Evolutionary conservation across 805 yeast species (phyloP), one percentile per base, ranked within the genome.

Genomic region (Candida silvatica): DNA sequence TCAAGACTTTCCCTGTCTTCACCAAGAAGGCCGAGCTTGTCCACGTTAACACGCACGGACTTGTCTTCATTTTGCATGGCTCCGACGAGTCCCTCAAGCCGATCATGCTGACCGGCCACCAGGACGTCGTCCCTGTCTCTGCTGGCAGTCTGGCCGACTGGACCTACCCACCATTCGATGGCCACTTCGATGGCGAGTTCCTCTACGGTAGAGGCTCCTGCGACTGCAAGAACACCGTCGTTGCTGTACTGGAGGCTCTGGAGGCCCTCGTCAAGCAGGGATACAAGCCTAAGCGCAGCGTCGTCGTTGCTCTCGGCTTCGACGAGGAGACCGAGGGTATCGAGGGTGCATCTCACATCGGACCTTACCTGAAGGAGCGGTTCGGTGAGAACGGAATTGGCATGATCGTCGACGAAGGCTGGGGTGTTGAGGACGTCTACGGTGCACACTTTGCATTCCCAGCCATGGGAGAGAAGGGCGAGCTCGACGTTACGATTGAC

Each of bases 111-210:
- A 61, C 68, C 44, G 74, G 71, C 4, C 76, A 69, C 44, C 72
- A 68, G 40, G 75, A 70, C 42, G 65, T 62, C 2, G 75, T 69
- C 12, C 76, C 75, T 3, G 66, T 67, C 16, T 67, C 65, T 39
- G 43, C 48, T 4, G 59, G 51, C 9, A 62, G 72, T 1, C 43
- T 65, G 16, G 45, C 42, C 4, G 54, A 63, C 36, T 65, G 69
- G 69, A 51, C 47, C 4, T 52, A 52, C 36, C 58, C 57, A 3
- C 68, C 69, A 4, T 64, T 54, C 34, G 58, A 12, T 29, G 69
- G 60, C 1, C 52, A 48, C 17, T 63, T 48, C 41, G 67, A 63
- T 42, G 67, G 65, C 3, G 51, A 51, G 14, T 44, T 47, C 22
- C 36, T 64, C 5, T 61, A 58, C 50, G 69, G 69, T 7, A 47